Base-by-base conservation (phyloP, 2,329 filamentous ascomycete species). In the Exophiala viscosa region DNA sequence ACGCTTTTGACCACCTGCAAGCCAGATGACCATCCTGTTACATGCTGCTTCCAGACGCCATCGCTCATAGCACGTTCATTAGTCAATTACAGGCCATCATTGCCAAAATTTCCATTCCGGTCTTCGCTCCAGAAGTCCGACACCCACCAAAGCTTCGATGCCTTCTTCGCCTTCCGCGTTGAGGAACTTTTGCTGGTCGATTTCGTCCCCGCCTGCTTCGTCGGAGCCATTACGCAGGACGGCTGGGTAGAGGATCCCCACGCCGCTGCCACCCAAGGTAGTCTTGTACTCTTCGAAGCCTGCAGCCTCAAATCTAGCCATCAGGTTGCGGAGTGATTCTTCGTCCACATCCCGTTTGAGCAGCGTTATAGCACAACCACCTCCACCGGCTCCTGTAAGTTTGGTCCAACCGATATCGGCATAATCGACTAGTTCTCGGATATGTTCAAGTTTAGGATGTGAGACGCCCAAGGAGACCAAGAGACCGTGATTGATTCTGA, bases 331-430 rank as follows among this genome's bases (percentile, higher is more conserved):
- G 23, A 95, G 71, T 62, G 80, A 80, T 55, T 81, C 74, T 13
- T 67, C 63, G 5, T 81, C 67, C 1, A 80, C 75, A 28, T 81
- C 82, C 0, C 88, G 87, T 59, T 86, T 87, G 44, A 99, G 76
- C 3, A 99, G 76, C 0, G 92, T 95, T 62, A 99, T 97, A 2
- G 91, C 92, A 70, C 95, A 97, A 2, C 93, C 93, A 51, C 93
- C 95, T 10, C 93, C 95, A 17, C 93, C 93, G 1, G 93, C 93
- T 32, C 93, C 93, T 0, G 93, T 99, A 52, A 99, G 80, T 70
- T 99, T 99, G 10, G 93, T 96, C 91, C 91, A 99, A 28, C 93
- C 93, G 50, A 96, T 87, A 36, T 86, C 87, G 51, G 90, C 82
- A 62, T 93, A 84, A 61, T 99, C 92, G 44, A 95, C 87, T 20